Conservation (phyloP, 169 alveolate genomes). For the Plasmodium coatneyi region DNA sequence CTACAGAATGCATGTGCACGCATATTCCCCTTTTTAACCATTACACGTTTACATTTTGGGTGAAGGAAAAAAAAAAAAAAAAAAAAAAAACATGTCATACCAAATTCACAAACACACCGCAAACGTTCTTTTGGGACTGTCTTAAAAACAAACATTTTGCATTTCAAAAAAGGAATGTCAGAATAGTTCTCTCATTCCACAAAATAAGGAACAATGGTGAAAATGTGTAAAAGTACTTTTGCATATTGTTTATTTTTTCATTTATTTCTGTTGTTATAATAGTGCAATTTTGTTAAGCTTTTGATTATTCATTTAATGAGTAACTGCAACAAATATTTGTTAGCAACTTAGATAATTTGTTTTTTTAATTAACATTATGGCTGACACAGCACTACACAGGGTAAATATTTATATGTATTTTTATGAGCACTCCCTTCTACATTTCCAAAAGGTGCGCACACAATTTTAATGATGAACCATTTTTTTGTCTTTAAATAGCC, state of each 20-base stretch:
- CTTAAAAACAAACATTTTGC: constrained; percentile 14
- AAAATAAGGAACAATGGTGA: constrained; percentile 1
- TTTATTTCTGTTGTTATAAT: constrained; percentile 13
- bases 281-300: neutral
- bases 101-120: neutral
- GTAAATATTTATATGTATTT: neutral
- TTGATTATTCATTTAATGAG: neutral
- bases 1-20: constrained; percentile 21
- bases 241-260: constrained; percentile 7
- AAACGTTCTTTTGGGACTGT: neutral
- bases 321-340: neutral
- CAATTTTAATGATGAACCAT: neutral
- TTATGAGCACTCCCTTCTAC: neutral
- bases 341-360: neutral
- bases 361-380: neutral
- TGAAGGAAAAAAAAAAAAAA: neutral
- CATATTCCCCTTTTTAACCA: constrained; percentile 4
- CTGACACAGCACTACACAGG: neutral
- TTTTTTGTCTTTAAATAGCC: neutral
- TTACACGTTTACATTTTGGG: constrained; percentile 1
- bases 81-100: neutral
- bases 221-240: neutral
- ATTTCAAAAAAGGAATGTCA: constrained; percentile 20
- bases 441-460: neutral
- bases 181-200: neutral